Conservation (phyloP, 805 yeast genomes). For the Sungouiozyma intestinalis region DNA sequence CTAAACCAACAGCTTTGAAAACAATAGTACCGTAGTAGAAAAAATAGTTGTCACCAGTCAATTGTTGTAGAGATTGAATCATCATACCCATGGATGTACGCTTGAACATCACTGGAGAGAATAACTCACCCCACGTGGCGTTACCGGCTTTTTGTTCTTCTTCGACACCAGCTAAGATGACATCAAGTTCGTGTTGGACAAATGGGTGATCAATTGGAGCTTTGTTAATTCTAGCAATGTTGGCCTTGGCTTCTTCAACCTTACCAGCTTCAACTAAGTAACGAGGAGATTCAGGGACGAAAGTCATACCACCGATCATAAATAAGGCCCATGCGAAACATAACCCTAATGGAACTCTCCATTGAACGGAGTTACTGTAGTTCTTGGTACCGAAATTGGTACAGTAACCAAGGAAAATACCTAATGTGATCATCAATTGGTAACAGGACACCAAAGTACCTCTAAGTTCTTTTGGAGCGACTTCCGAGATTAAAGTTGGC, state of each 20-base stretch:
- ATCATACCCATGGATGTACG: constrained; percentile 43
- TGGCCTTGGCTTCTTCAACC: constrained; percentile 51
- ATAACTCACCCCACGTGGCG: constrained; percentile 55
- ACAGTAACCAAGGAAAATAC: constrained; percentile 73
- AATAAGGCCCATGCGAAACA: constrained; percentile 40
- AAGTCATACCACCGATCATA: constrained; percentile 32
- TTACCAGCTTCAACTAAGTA: constrained; percentile 46
- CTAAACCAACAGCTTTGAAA: constrained; percentile 51
- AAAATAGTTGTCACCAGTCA: constrained; percentile 60
- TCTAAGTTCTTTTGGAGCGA: constrained; percentile 39
- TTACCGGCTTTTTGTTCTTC: constrained; percentile 51
- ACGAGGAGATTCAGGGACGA: constrained; percentile 73
- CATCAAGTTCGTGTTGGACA: constrained; percentile 46
- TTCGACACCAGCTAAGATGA: constrained; percentile 50
- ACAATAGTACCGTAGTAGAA: constrained; percentile 60
- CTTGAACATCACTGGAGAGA: constrained; percentile 48
- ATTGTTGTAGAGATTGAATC: constrained; percentile 59
- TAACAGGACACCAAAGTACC: constrained; percentile 65
- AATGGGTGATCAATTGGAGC: constrained; percentile 42
- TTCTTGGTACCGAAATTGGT: constrained; percentile 49
- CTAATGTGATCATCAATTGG: constrained; percentile 64
- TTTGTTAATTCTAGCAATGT: constrained; percentile 52
- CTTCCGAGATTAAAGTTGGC: constrained; percentile 54
- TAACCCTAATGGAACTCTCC: constrained; percentile 68
- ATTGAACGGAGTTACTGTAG: constrained; percentile 40